Evolutionary conservation across 768 basidiomycete species (phyloP), one percentile per base, ranked within the genome.

Genomic region (Ramaria rubella): DNA sequence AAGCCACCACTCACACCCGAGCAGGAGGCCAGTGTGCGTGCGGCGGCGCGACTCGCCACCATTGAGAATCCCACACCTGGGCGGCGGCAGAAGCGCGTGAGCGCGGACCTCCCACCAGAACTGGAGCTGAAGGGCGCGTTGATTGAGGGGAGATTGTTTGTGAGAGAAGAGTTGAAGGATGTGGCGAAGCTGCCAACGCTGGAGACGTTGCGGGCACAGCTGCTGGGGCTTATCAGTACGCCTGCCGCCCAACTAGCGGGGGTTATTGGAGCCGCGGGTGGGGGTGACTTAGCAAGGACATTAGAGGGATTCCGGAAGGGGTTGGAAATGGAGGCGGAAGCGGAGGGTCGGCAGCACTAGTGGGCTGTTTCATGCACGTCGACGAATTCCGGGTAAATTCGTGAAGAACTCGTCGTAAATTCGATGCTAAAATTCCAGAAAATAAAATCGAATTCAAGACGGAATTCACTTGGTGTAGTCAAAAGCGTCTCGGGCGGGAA

Each of bases 171-270:
- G 5, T 72, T 93, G 54, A 72, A 76, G 65, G 76, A 81, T 14
- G 81, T 93, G 4, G 81, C 85, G 30, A 81, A 82, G 62, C 70
- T 95, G 52, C 94, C 93, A 21, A 81, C 86, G 43, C 69, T 95
- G 64, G 86, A 87, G 36, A 84, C 81, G 2, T 69, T 96, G 59
- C 72, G 87, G 52, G 85, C 85, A 17, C 92, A 95, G 69, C 77
- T 97, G 55, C 86, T 94, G 14, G 94, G 93, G 7, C 60, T 96
- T 70, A 68, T 97, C 59, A 85, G 85, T 57, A 76, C 82, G 14
- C 90, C 90, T 43, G 84, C 81, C 11, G 75, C 80, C 59, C 86
- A 90, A 69, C 74, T 94, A 46, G 81, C 87, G 3, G 83, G 81
- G 46, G 77, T 89, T 42, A 68, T 91, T 57, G 79, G 77, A 56